Percentiles rank a stretch among this genome's conserved stretches.
phyloP scores from a whole-genome alignment of 2,329 filamentous ascomycete genomes.

The Colletotrichum sp. region DNA sequence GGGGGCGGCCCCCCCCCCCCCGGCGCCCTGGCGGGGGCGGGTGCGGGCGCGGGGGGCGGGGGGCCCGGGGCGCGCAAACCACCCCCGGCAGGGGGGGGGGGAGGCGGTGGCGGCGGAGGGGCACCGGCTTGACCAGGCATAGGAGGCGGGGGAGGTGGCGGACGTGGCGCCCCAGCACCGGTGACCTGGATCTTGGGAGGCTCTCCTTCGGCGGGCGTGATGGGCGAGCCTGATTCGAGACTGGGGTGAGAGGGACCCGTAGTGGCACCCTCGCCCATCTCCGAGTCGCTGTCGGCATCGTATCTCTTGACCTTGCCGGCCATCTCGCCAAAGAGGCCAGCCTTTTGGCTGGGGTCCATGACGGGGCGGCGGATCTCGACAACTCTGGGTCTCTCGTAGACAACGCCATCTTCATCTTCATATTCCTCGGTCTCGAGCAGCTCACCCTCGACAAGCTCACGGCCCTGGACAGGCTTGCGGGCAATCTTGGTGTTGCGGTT shows the following conservation, averaged over 20 bases:
- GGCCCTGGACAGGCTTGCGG: constrained; percentile 55
- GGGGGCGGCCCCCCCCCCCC: no score
- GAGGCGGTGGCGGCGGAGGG: no score
- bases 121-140: no score
- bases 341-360: constrained; percentile 68
- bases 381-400: constrained; percentile 81
- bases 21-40: no score
- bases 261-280: constrained; percentile 72
- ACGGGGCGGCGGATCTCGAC: constrained; percentile 79
- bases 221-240: constrained; percentile 72
- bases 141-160: constrained; percentile 26
- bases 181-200: constrained; percentile 66
- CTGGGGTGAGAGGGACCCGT: constrained; percentile 79
- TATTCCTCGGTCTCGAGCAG: constrained; percentile 48
- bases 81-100: no score
- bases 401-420: constrained; percentile 60
- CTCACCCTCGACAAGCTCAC: constrained; percentile 50
- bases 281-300: constrained; percentile 73
- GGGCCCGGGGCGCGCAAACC: no score
- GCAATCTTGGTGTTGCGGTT: constrained; percentile 63
- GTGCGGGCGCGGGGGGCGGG: no score
- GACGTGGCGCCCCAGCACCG: constrained; percentile 38
- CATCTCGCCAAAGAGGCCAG: constrained; percentile 72
- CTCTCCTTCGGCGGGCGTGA: constrained; percentile 67
- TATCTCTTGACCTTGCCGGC: constrained; percentile 75